phyloP scores from a whole-genome alignment of 352 stramenopile species.

The Phytophthora sp. region DNA sequence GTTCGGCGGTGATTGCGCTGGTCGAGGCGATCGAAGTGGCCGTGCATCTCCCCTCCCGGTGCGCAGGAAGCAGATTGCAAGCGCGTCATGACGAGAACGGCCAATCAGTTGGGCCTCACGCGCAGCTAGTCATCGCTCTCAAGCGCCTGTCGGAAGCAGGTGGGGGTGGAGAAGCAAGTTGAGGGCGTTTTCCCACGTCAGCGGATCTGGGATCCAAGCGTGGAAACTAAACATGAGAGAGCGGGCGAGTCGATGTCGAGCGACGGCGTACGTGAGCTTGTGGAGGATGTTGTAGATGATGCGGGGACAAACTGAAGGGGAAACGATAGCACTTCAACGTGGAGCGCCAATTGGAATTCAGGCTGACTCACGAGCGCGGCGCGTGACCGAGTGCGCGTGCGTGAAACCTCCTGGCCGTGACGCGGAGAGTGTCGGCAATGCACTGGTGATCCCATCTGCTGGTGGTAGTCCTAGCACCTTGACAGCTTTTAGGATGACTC shows the following conservation, averaged over 20 bases:
- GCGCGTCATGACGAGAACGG: conserved; percentile 23
- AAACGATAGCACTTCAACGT: neutral
- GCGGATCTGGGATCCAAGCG: too few species aligned
- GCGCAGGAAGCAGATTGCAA: conserved; percentile 2
- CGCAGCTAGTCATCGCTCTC: conserved; percentile 23
- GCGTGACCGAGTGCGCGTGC: conserved; percentile 1
- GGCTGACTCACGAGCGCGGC: conserved; percentile 14
- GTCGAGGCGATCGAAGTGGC: too few species aligned
- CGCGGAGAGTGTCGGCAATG: conserved; percentile 15
- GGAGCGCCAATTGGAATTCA: conserved; percentile 5
- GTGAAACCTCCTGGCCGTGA: conserved; percentile 4
- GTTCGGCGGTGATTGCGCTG: conserved; percentile 8
- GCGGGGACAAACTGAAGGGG: too few species aligned
- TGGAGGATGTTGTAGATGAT: too few species aligned
- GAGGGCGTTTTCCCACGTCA: neutral
- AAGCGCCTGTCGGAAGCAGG: conserved; percentile 4
- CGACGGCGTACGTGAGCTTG: too few species aligned
- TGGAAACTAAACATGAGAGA: too few species aligned
- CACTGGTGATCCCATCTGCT: too few species aligned
- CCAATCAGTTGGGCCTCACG: conserved; percentile 28
- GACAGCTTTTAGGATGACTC: conserved; percentile 15
- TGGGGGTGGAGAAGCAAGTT: too few species aligned
- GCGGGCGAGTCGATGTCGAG: too few species aligned
- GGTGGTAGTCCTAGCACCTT: too few species aligned
- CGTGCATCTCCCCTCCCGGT: too few species aligned